Conservation (phyloP, 2,329 filamentous ascomycete genomes). For the Aspergillus sp. region DNA sequence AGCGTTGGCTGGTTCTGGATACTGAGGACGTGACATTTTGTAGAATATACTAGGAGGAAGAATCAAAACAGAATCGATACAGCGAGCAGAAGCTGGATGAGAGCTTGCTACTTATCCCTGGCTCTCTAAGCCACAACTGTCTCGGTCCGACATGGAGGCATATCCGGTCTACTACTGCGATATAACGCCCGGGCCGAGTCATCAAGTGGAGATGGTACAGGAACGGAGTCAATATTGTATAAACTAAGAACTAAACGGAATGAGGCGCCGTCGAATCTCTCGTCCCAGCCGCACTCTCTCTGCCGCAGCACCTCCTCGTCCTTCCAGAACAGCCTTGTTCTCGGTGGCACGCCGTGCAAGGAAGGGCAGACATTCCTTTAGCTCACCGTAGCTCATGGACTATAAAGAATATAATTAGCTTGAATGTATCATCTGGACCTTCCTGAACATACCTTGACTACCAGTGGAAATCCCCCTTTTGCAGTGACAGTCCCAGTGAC, state of each 20-base stretch:
- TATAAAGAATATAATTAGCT: not conserved
- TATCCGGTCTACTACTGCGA: too few relatives aligned
- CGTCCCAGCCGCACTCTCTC: not conserved
- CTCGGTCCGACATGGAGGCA: too few relatives aligned
- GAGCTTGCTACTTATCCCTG: too few relatives aligned
- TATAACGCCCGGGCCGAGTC: too few relatives aligned
- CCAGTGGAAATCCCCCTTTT: constrained; percentile 2
- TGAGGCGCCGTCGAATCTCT: not conserved
- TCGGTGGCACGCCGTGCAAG: not conserved
- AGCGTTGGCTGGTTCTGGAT: not conserved
- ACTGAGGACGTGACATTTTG: not conserved
- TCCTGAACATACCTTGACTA: not conserved
- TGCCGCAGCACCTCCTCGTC: not conserved
- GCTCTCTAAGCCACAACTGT: too few relatives aligned
- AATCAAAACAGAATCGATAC: too few relatives aligned
- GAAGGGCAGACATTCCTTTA: not conserved
- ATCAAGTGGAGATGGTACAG: too few relatives aligned
- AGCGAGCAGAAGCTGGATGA: too few relatives aligned
- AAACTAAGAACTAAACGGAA: not conserved
- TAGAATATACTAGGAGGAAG: too few relatives aligned
- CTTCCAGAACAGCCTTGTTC: not conserved
- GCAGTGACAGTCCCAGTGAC: constrained; percentile 1
- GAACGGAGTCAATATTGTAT: not conserved
- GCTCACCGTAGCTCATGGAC: not conserved
- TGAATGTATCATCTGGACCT: not conserved